Evolutionary conservation across 2,329 filamentous ascomycete genomes (phyloP), one percentile per base, ranked within the genome.

Genomic region (Fusarium hainanense): DNA sequence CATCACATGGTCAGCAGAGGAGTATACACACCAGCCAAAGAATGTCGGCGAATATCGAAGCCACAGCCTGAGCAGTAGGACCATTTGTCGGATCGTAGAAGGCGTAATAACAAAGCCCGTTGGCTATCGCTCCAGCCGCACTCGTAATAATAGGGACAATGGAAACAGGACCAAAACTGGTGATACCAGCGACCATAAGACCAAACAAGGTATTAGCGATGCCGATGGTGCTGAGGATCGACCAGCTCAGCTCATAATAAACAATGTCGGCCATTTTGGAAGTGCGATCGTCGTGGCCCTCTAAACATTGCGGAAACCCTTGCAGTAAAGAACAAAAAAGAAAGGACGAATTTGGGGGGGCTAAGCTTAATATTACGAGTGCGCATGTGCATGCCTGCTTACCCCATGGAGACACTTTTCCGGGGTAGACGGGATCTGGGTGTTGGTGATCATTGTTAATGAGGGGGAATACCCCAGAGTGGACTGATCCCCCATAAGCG

Each of bases 211-310:
- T 73, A 59, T 81, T 82, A 21, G 77, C 72, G n/a, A 82, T 68
- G 30, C 82, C 81, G 63, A 84, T 79, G 48, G 79, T 81, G 72
- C 81, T 84, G 58, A 85, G 78, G 30, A 83, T 82, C 21, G 81
- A 78, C 82, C 82, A 83, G 74, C 81, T 80, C 58, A 79, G 73
- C 72, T 83, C 82, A 58, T 79, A 83, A 56, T 82, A 83, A 7
- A 78, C 59, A 7, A 40, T 27, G 12, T 51, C 46, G n/a, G 44
- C 21, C 68, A 70, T 70, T 16, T 28, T 65, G 27, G 46, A n/a
- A 32, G 28, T 28, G 34, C 32, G 47, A 56, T 65, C 25, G 63
- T 55, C 43, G 54, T 41, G 37, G 21, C 28, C 27, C 48, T 16
- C 27, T 34, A 30, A 59, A 41, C 63, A 66, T 66, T 48, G 21